These are phyloP conservation scores for Rhinocladiella mackenziei DNA, from an alignment of 2,329 filamentous ascomycete genomes.

Conservation along the genomic window DNA sequence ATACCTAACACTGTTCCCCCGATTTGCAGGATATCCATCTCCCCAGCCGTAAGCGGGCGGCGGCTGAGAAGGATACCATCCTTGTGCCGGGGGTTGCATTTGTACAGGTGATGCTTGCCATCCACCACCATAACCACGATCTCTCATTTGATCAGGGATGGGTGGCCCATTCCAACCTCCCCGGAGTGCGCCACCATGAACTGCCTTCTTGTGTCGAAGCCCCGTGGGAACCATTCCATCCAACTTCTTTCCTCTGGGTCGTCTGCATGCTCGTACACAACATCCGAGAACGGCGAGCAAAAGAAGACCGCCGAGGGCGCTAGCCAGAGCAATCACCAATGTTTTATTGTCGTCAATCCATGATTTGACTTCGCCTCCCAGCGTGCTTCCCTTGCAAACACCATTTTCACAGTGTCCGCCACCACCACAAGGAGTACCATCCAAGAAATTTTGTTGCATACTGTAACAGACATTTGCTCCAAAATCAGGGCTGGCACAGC, in stretches of 20 bases:
- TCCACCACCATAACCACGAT: constrained; percentile 25
- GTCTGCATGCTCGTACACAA: constrained; percentile 55
- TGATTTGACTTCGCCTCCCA: constrained; percentile 64
- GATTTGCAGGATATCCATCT: constrained; percentile 5
- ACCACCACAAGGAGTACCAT: constrained; percentile 79
- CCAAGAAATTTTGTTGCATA: constrained; percentile 86
- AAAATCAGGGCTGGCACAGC: constrained; percentile 69
- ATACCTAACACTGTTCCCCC: constrained; percentile 24
- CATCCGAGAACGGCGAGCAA: constrained; percentile 67
- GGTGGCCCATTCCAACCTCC: constrained; percentile 27
- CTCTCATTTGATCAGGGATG: constrained; percentile 26
- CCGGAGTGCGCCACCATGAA: constrained; percentile 2
- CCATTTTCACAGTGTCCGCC: constrained; percentile 78
- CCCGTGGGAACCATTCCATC: constrained; percentile 5
- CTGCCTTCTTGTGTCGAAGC: constrained; percentile 2
- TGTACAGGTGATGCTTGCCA: constrained; percentile 9
- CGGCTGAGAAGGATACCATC: constrained; percentile 26
- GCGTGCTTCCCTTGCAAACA: constrained; percentile 65
- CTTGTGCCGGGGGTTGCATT: constrained; percentile 7
- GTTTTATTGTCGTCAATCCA: constrained; percentile 76
- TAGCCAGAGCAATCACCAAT: constrained; percentile 75
- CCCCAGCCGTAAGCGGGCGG: constrained; percentile 22
- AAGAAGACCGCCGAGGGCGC: constrained; percentile 68
- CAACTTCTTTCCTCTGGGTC: constrained; percentile 26
- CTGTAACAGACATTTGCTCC: constrained; percentile 63